These are phyloP conservation scores for Filobasidium floriforme DNA, from an alignment of 768 basidiomycete species.

Conservation along the genomic window DNA sequence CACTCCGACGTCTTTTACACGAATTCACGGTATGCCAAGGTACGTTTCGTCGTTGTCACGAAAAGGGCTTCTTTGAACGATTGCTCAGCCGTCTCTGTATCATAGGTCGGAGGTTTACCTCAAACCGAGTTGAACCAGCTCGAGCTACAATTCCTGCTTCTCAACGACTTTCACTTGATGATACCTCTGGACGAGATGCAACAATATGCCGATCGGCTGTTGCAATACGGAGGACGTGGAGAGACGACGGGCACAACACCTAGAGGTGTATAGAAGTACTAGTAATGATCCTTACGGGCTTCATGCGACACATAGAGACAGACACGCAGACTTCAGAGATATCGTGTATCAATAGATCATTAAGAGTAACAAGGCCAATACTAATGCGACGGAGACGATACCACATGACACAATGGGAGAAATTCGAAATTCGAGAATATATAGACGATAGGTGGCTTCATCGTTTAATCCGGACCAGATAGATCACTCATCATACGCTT, in stretches of 20 bases:
- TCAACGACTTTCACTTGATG: slow-evolving; percentile 88
- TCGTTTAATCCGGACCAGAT: no score
- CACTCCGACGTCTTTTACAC: slow-evolving; percentile 99
- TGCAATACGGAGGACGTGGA: slow-evolving; percentile 50
- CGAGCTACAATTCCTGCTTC: slow-evolving; percentile 89
- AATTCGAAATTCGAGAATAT: no score
- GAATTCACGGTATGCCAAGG: slow-evolving; percentile 97
- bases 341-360: no score
- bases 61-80: slow-evolving; percentile 7
- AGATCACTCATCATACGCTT: not conserved
- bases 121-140: slow-evolving; percentile 83
- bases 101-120: slow-evolving; percentile 88
- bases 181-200: slow-evolving; percentile 89
- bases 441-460: no score
- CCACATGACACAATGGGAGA: not conserved
- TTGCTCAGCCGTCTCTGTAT: not conserved
- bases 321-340: no score
- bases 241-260: not conserved
- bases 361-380: not conserved
- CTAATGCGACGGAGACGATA: not conserved
- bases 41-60: slow-evolving; percentile 42
- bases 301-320: no score
- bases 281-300: not conserved
- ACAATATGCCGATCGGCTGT: slow-evolving; percentile 81
- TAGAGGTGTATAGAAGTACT: not conserved